Base-by-base conservation (phyloP, 768 basidiomycete genomes). In the Panus rudis region DNA sequence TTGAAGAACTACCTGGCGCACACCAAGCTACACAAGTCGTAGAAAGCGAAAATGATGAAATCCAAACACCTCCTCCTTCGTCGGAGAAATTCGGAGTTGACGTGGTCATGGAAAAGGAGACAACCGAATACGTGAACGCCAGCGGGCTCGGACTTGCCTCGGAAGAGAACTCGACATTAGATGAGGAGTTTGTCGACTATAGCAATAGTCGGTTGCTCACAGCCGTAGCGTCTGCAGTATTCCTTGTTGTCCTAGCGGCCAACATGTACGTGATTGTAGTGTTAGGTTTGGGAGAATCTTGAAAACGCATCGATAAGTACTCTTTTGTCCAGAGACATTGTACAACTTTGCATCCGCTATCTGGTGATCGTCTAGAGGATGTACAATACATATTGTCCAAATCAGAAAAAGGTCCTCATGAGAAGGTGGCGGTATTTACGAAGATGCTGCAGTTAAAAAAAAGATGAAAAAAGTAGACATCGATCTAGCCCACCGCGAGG, bases 261-360 rank as follows among this genome's bases (percentile, higher is more conserved):
- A 90, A 92, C 51, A 50, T 75, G 19, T 92, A 90, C 58, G 87
- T 82, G 6, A 68, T 92, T 44, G 70, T 79, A 14, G 71, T 71
- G 38, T 60, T 90, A 34, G 74, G 60, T 2, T 42, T 72, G 54
- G 72, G 73, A 4, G 17, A 8, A 39, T 14, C 6, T n/a, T 39
- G 6, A 39, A n/a, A n/a, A n/a, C n/a, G n/a, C n/a, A n/a, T n/a
- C n/a, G n/a, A n/a, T n/a, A n/a, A n/a, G n/a, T n/a, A 34, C 5
- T n/a, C 6, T 5, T 16, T 10, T 8, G 23, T 12, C 12, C 6
- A 17, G 16, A 42, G 10, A n/a, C n/a, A n/a, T n/a, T n/a, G n/a
- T n/a, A n/a, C n/a, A n/a, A n/a, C n/a, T n/a, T n/a, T n/a, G n/a
- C n/a, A n/a, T n/a, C n/a, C n/a, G n/a, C n/a, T n/a, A n/a, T n/a